Evolutionary conservation across 2,329 filamentous ascomycete species (phyloP).

Genomic region (Fusarium coffeatum): DNA sequence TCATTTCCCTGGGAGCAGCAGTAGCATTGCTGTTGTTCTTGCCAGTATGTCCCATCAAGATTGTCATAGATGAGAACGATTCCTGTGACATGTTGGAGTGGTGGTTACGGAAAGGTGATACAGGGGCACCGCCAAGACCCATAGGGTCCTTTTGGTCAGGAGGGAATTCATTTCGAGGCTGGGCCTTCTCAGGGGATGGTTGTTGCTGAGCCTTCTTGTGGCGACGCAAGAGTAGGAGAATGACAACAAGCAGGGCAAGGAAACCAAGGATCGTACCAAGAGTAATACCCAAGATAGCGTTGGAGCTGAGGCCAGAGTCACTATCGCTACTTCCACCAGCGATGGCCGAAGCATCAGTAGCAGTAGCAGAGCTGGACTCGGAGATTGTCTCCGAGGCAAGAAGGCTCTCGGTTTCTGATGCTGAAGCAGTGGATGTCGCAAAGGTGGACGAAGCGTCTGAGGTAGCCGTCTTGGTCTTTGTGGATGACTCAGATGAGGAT

Average conservation of each 20-base stretch:
- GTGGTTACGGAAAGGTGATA: conserved; percentile 62
- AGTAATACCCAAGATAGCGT: conserved; percentile 80
- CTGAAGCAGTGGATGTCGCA: conserved; percentile 40
- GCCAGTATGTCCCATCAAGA: conserved; percentile 71
- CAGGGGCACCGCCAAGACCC: conserved; percentile 59
- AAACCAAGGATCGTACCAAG: conserved; percentile 84
- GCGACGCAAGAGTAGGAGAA: conserved; percentile 70
- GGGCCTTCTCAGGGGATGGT: conserved; percentile 55
- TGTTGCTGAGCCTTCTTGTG: conserved; percentile 60
- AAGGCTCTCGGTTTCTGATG: conserved; percentile 34
- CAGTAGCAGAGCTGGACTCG: conserved; percentile 42
- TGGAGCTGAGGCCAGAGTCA: conserved; percentile 54
- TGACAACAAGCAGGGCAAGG: conserved; percentile 73
- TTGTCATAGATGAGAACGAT: conserved; percentile 73
- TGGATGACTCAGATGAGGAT: conserved; percentile 41
- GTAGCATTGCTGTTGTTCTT: conserved; percentile 49
- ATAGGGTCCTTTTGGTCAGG: conserved; percentile 69
- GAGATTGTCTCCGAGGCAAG: conserved; percentile 44
- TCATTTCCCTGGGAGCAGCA: conserved; percentile 62
- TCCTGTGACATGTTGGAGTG: conserved; percentile 64
- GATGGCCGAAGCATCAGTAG: conserved; percentile 43
- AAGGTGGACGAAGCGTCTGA: conserved; percentile 42
- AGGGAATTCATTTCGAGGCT: conserved; percentile 56
- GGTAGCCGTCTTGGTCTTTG: conserved; percentile 45
- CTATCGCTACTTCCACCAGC: conserved; percentile 43